Percentiles rank a stretch among this genome's conserved stretches.
Evolutionary conservation across 1,284 basidiomycete species (phyloP).

Genomic region (Volvariella volvacea): DNA sequence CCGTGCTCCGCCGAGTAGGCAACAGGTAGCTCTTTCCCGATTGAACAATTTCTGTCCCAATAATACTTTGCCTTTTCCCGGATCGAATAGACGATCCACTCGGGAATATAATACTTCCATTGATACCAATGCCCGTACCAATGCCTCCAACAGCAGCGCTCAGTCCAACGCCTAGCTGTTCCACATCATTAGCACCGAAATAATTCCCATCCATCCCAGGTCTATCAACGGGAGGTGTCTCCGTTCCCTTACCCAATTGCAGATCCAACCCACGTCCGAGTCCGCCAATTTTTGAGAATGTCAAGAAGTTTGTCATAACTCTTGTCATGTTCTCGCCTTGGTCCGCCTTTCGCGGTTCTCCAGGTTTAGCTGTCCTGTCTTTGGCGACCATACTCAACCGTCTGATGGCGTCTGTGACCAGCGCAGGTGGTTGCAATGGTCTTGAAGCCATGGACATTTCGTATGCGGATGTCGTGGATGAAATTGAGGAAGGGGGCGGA

Average conservation of each 20-base stretch:
- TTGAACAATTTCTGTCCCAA: conserved; percentile 10
- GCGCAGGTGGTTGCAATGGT: conserved; percentile 30
- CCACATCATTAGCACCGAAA: no score
- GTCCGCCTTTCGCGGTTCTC: conserved; percentile 37
- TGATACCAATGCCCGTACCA: not conserved
- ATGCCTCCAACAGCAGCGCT: not conserved
- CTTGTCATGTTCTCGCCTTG: conserved; percentile 54
- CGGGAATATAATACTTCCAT: no score
- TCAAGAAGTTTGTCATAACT: conserved; percentile 69
- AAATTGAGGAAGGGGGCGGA: conserved; percentile 11
- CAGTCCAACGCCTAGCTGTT: not conserved
- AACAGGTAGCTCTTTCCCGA: conserved; percentile 24
- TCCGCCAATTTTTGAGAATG: conserved; percentile 22
- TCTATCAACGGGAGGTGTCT: no score
- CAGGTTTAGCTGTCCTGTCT: conserved; percentile 34
- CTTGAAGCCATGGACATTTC: conserved; percentile 40
- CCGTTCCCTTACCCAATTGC: no score
- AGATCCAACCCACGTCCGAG: no score
- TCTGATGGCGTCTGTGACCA: conserved; percentile 63
- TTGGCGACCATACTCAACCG: conserved; percentile 52
- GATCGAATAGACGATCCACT: no score
- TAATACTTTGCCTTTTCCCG: no score
- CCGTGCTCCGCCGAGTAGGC: conserved; percentile 46
- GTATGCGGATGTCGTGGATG: conserved; percentile 11
- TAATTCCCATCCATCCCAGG: no score